Base-by-base conservation (phyloP, 768 basidiomycete species). In the Hygrocybe coccinea region DNA sequence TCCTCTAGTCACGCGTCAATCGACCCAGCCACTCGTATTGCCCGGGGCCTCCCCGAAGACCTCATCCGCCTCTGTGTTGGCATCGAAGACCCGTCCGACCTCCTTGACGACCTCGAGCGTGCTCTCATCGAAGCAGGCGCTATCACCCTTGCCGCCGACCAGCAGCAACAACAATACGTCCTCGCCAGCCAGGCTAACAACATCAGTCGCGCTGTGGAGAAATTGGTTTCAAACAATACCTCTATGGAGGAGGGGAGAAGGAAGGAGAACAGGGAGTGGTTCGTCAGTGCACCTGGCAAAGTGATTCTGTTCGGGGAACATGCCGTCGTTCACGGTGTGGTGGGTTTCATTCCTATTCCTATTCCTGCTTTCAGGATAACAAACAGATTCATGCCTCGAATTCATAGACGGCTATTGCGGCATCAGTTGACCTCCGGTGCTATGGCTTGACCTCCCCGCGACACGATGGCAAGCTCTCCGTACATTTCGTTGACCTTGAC, bases 221-320 rank as follows among this genome's bases (percentile, higher is more conserved):
- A 82, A 67, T 75, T 91, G 41, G 81, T 80, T 5, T 64, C 78
- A 48, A 64, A 70, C 62, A n/a, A 33, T 10, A 53, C 21, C 21
- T 2, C 24, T 25, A 21, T 2, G 6, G 33, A 21, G 24, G 37
- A 19, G 11, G 34, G 35, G 36, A 38, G 56, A 25, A 69, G 61
- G 57, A 65, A 55, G 24, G 65, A 80, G 49, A 69, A 74, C 46
- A 38, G 60, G 38, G 87, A 89, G 65, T 90, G 90, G 85, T 79
- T 97, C 51, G 86, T 97, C 56, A 94, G 92, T 55, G 93, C 97
- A 2, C 97, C 97, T 7, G 97, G 97, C 22, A 99, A 99, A 67
- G 90, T 98, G 56, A 98, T 99, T 60, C 70, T 99, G 59, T 99
- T 98, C 61, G 97, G 97, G 47, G 97, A 99, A 72, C 97, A 99